Evolutionary conservation across 257 asterid species (phyloP).

Genomic region (Plantago ovata): DNA sequence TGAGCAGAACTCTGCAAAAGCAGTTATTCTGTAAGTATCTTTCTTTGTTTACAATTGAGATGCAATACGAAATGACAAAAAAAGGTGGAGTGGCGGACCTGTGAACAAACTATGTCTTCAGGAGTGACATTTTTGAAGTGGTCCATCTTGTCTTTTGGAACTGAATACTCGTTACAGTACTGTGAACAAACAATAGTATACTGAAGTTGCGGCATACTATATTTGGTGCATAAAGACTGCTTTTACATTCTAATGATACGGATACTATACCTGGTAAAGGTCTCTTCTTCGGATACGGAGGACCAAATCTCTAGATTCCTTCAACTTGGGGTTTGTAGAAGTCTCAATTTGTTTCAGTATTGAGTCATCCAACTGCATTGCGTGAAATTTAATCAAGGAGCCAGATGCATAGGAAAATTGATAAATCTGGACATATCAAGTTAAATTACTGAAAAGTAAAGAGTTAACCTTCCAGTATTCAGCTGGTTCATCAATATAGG

Average conservation of each 20-base stretch:
- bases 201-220: slow-evolving; percentile 4
- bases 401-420: background rate
- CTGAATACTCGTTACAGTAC: slow-evolving; percentile 90
- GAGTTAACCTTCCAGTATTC: slow-evolving; percentile 72
- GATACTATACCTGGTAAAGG: slow-evolving; percentile 64
- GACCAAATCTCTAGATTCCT: slow-evolving; percentile 83
- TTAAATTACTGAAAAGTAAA: slow-evolving; percentile 9
- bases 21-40: slow-evolving; percentile 23
- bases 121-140: slow-evolving; percentile 61
- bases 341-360: slow-evolving; percentile 75
- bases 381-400: slow-evolving; percentile 2
- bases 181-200: slow-evolving; percentile 26
- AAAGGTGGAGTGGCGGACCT: slow-evolving; percentile 58
- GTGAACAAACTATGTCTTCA: slow-evolving; percentile 83
- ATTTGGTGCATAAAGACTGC: background rate
- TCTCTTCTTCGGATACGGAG: slow-evolving; percentile 77
- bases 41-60: slow-evolving; percentile 1
- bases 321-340: slow-evolving; percentile 50
- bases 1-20: slow-evolving; percentile 49
- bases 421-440: background rate
- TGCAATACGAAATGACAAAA: slow-evolving; percentile 11
- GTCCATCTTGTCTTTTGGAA: slow-evolving; percentile 71
- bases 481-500: slow-evolving; percentile 69
- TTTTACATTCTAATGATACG: background rate
- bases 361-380: slow-evolving; percentile 79